phyloP scores from a whole-genome alignment of 2,329 filamentous ascomycete species.

The Dothistroma pini region DNA sequence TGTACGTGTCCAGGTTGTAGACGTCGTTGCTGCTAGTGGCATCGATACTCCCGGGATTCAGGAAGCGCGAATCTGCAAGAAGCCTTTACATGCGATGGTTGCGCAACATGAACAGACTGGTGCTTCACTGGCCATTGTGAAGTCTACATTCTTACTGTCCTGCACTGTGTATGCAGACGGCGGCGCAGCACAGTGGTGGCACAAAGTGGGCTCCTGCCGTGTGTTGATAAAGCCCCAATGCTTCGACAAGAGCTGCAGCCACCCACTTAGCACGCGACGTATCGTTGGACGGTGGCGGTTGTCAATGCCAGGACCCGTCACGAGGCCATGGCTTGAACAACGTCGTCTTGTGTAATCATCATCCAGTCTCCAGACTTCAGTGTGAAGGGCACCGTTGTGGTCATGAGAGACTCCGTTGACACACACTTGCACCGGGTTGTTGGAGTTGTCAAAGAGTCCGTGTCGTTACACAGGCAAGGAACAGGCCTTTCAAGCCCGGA shows the following conservation, averaged over 20 bases:
- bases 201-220: conserved; percentile 16
- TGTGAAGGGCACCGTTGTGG: conserved; percentile 1
- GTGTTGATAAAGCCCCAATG: conserved; percentile 8
- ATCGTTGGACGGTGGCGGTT: conserved; percentile 19
- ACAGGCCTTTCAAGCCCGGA: conserved; percentile 11
- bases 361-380: neutral
- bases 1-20: conserved; percentile 15
- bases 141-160: conserved; percentile 15
- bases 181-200: conserved; percentile 15
- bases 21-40: conserved; percentile 13
- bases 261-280: conserved; percentile 19
- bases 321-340: conserved; percentile 6
- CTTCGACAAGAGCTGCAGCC: conserved; percentile 18
- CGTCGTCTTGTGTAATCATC: conserved; percentile 13
- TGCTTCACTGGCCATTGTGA: conserved; percentile 11
- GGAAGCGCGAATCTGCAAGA: conserved; percentile 12
- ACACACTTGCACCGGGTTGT: conserved; percentile 14
- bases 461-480: conserved; percentile 19
- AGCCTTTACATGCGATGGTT: conserved; percentile 12
- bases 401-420: conserved; percentile 17
- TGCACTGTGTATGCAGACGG: conserved; percentile 18
- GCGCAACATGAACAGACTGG: conserved; percentile 14
- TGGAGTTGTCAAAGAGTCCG: conserved; percentile 15
- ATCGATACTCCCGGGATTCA: conserved; percentile 11
- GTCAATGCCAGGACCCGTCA: conserved; percentile 19